Base-by-base conservation (phyloP, 164 flowering plant genomes). In the Cinnamomum chago region DNA sequence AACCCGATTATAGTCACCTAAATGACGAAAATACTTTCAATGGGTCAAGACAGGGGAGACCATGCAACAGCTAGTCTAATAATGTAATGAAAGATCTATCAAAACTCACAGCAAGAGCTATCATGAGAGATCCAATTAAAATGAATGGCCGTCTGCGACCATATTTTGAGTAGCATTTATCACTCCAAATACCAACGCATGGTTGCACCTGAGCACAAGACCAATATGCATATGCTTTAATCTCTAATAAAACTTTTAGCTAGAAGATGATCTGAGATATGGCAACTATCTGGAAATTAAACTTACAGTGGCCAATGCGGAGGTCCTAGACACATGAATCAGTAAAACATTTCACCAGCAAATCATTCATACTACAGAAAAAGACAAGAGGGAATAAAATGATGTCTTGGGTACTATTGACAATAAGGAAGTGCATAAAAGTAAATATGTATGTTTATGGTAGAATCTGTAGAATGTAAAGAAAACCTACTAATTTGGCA, bases 181-280 rank as follows among this genome's bases (percentile, higher is more conserved):
- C 99, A 83, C 99, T 96, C 99, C 99, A 96, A 68, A 96, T 91
- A 76, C 98, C 99, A 79, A 96, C 99, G 84, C 95, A 96, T 77
- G 99, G 99, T 86, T 96, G 99, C 81, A 96, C 98, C 99, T 96
- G 84, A 75, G 74, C 81, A 64, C 35, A 65, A 72, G 58, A 71
- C 24, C 14, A 62, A 33, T 50, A 72, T 25, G 11, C 7, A 72
- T 2, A 20, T 3, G 50, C 58, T 33, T 23, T 2, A 64, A n/a
- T n/a, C 35, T 9, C 60, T 35, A 15, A 72, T 23, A 62, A 47
- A 17, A 72, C 20, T 17, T 20, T 10, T 12, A n/a, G 17, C 13
- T 22, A 22, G 5, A 47, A 72, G 30, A 40, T 18, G 51, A 30
- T 7, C 9, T 24, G 18, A 51, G 17, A 22, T 22, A 64, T 64